Evolutionary conservation across 1,139 yeast species (phyloP).

Genomic region (Lodderomyces elongisporus): DNA sequence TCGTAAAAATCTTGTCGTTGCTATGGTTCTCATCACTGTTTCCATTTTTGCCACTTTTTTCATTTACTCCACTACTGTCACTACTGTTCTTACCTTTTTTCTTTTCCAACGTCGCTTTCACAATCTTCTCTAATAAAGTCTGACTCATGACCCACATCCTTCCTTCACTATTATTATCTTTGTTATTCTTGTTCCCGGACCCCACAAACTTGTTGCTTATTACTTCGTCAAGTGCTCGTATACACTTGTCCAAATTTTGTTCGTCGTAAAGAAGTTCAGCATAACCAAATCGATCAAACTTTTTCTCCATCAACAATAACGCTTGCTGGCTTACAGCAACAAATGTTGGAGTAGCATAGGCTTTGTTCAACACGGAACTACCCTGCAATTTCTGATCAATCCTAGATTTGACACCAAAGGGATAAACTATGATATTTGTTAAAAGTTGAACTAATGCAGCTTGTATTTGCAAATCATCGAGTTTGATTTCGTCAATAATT

Average conservation of each 20-base stretch:
- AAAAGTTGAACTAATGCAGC: constrained; percentile 49
- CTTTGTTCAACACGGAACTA: constrained; percentile 21
- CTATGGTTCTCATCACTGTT: too few relatives aligned
- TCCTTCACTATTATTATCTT: neutral
- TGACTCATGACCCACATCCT: constrained; percentile 44
- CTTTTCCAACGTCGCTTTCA: constrained; percentile 16
- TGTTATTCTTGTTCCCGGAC: constrained; percentile 16
- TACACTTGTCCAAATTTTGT: constrained; percentile 33
- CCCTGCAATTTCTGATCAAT: constrained; percentile 36
- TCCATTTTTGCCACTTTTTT: too few relatives aligned
- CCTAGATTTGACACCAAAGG: constrained; percentile 54
- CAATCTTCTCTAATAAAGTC: constrained; percentile 24
- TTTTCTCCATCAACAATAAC: constrained; percentile 34
- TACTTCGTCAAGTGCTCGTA: constrained; percentile 23
- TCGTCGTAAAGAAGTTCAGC: constrained; percentile 38
- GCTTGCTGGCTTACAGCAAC: constrained; percentile 56
- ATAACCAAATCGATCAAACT: constrained; percentile 28
- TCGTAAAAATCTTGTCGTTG: constrained; percentile 11
- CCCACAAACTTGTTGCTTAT: constrained; percentile 35
- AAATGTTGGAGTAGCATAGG: constrained; percentile 59
- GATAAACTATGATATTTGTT: constrained; percentile 48
- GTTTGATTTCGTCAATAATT: constrained; percentile 34
- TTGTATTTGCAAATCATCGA: constrained; percentile 29
- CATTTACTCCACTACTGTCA: too few relatives aligned
- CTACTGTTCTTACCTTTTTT: constrained; percentile 2